Evolutionary conservation across 768 basidiomycete genomes (phyloP).

Genomic region (Amanita rimosa): DNA sequence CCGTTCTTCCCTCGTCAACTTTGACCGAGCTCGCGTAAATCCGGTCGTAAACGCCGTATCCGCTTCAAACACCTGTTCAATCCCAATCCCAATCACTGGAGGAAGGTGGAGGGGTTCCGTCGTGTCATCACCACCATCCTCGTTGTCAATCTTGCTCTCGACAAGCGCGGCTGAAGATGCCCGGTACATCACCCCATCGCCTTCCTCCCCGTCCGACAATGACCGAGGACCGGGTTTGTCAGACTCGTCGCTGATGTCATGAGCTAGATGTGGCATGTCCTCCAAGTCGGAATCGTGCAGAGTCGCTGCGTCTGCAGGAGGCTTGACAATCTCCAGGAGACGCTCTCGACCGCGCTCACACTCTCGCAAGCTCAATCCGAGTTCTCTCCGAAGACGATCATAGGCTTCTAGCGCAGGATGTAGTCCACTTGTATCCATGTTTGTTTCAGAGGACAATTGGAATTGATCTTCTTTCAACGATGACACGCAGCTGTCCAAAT

Average conservation of each 20-base stretch:
- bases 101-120: conserved; percentile 48
- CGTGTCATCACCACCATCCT: conserved; percentile 36
- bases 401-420: conserved; percentile 56
- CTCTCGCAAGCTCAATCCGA: conserved; percentile 69
- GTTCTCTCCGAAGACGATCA: conserved; percentile 62
- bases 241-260: conserved; percentile 43
- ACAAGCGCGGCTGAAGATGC: conserved; percentile 11
- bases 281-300: conserved; percentile 16
- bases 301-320: conserved; percentile 18
- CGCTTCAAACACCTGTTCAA: conserved; percentile 79
- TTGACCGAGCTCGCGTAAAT: conserved; percentile 50
- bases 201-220: conserved; percentile 20
- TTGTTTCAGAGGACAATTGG: background rate
- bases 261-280: conserved; percentile 39
- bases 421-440: conserved; percentile 13
- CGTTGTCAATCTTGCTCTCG: conserved; percentile 17
- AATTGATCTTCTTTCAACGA: conserved; percentile 32
- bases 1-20: conserved; percentile 64
- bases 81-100: conserved; percentile 42
- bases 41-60: conserved; percentile 31
- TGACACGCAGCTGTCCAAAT: conserved; percentile 52
- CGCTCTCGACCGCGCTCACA: conserved; percentile 71
- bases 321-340: conserved; percentile 46
- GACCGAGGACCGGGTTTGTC: conserved; percentile 37
- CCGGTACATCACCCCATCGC: conserved; percentile 8